Conservation (phyloP, 768 basidiomycete genomes). For the Kwoniella mangroviensis region DNA sequence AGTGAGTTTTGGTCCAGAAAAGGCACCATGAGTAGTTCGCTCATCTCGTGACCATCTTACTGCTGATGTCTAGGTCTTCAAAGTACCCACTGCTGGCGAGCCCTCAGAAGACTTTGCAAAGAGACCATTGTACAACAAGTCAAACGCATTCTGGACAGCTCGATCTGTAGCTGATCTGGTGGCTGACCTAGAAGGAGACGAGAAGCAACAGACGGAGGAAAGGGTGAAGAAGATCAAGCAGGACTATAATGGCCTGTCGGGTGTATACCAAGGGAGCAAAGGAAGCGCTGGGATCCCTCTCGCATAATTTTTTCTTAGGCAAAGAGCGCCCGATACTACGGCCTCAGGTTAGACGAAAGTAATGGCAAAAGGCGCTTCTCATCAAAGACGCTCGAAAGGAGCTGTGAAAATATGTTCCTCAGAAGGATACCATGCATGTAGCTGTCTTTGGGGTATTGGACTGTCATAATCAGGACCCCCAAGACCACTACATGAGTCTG, state of each 20-base stretch:
- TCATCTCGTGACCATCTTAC: neutral
- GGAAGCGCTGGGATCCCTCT: slow-evolving; percentile 43
- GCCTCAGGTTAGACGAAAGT: no score
- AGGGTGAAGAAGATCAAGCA: slow-evolving; percentile 26
- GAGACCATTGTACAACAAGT: slow-evolving; percentile 44
- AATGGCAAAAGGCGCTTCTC: no score
- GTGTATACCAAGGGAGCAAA: slow-evolving; percentile 40
- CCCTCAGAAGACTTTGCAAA: slow-evolving; percentile 24
- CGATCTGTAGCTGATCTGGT: slow-evolving; percentile 31
- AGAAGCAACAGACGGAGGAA: slow-evolving; percentile 16
- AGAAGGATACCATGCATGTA: no score
- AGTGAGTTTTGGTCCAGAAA: slow-evolving; percentile 10
- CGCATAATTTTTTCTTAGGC: slow-evolving; percentile 15
- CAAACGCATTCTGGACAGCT: slow-evolving; percentile 42
- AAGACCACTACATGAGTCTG: no score
- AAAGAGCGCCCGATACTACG: neutral
- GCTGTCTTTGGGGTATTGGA: no score
- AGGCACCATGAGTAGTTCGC: neutral
- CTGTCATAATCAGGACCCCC: no score
- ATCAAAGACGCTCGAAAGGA: no score
- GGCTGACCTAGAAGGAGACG: slow-evolving; percentile 10
- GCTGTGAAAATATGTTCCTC: no score
- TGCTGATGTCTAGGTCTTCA: slow-evolving; percentile 32
- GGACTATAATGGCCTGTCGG: slow-evolving; percentile 35
- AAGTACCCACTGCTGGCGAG: slow-evolving; percentile 23